Evolutionary conservation across 106 monocot species (phyloP), one percentile per base, ranked within the genome.

Genomic region (Dioscorea zingiberensis): DNA sequence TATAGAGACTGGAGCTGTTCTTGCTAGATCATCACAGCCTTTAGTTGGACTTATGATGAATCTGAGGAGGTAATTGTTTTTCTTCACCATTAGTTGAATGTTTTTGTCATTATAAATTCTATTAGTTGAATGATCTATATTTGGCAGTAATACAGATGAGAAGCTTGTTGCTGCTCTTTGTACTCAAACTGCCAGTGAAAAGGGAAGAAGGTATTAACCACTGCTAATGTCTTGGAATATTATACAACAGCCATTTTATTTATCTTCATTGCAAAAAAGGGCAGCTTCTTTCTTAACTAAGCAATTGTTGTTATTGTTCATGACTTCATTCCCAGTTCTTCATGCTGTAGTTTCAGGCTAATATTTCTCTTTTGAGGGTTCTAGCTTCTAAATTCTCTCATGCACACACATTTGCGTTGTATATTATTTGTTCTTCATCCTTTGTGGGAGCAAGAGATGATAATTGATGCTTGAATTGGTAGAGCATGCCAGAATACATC

Each of bases 21-120:
- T 97, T 62, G 97, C 97, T 62, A 85, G 97, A 30, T 97, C 97
- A 55, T 97, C 97, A 48, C 97, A 97, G 75, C 97, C 97, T 26
- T 73, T 91, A 64, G 81, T 97, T 72, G 97, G 97, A 62, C 71
- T 90, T 26, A 82, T 94, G 84, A 90, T 97, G 91, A 92, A 83
- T 63, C 48, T 74, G 69, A 74, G 97, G 54, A 97, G 86, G 97
- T 91, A 76, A 55, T 22, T 47, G 22, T 55, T 27, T 56, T 47
- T 25, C 47, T 44, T 15, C 28, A 28, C 11, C 13, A 1, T 53
- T 47, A 11, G 3, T 60, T 21, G 24, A 38, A 38, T 16, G 47
- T 17, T 32, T 14, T 16, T 12, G 13, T 27, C 26, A 2, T 61
- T 51, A 51, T 51, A 4, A 16, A 51, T 3, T 15, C 19, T 51